Evolutionary conservation across 768 basidiomycete genomes (phyloP), one percentile per base, ranked within the genome.

Genomic region (Amanita rimosa): DNA sequence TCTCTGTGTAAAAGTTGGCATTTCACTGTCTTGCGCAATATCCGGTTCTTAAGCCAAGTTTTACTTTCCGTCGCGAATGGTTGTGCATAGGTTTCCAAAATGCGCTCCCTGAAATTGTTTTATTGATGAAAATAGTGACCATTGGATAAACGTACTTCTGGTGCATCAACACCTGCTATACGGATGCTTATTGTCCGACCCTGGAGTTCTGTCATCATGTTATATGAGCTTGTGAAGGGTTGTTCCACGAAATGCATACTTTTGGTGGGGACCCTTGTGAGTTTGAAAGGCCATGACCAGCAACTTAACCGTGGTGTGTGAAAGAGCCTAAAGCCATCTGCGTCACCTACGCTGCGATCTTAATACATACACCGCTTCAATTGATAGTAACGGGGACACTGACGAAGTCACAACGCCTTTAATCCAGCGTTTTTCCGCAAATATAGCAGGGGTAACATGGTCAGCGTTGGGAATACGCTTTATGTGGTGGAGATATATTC

Each of bases 101-200:
- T 96, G 87, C 0, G 81, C 70, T n/a, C 71, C 76, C 88, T 90
- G 49, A 6, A 40, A 17, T 35, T 48, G 10, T 50, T 38, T 3
- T 36, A n/a, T 51, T 6, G 19, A 31, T 44, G 13, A 10, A 24
- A 26, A 47, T 45, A 26, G 44, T n/a, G 16, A 14, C 4, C 44
- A 33, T 16, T 26, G n/a, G 14, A 33, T 3, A 21, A 37, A 46
- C 60, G 26, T 55, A 86, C 90, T 72, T 98, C 94, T 0, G 94
- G 94, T 1, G 94, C 94, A 60, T 98, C 94, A 4, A 92, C 80
- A 0, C 90, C 94, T 11, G 88, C 88, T 24, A 98, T 78, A 11
- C 94, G 80, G 24, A 98, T 79, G 57, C 88, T 84, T 14, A 97
- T 70, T 1, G 94, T 96, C 55, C 90, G 68, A 52, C 83, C 77